Percentiles rank a stretch among this genome's conserved stretches.
phyloP scores from a whole-genome alignment of 345 rosid species.

The Linum usitatissimum region DNA sequence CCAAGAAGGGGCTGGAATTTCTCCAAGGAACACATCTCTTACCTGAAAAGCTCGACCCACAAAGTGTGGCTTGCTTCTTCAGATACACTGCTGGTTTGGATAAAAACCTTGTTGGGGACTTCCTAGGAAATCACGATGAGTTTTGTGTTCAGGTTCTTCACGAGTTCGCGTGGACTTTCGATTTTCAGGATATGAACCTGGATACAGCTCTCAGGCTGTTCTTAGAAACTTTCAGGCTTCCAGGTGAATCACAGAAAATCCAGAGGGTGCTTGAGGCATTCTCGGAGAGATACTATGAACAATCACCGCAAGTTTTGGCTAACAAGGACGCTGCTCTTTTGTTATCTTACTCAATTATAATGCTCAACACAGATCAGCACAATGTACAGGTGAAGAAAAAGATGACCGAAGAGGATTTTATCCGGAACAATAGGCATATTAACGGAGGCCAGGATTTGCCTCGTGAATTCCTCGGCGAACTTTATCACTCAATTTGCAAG shows the following conservation, averaged over 20 bases:
- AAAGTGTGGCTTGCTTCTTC: constrained; percentile 98
- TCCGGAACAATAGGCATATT: constrained; percentile 83
- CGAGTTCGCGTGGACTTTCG: constrained; percentile 98
- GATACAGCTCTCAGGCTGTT: constrained; percentile 91
- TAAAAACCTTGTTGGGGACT: constrained; percentile 98
- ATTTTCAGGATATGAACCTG: constrained; percentile 90
- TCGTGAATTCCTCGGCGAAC: constrained; percentile 73
- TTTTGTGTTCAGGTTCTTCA: constrained; percentile 98
- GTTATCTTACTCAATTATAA: constrained; percentile 83
- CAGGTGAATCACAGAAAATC: constrained; percentile 97
- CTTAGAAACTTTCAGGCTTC: constrained; percentile 89
- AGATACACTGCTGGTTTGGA: constrained; percentile 94
- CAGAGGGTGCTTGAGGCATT: constrained; percentile 98
- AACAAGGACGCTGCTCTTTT: constrained; percentile 96
- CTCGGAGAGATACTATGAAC: constrained; percentile 95
- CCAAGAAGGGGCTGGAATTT: constrained; percentile 94
- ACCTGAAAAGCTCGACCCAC: constrained; percentile 98
- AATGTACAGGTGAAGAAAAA: constrained; percentile 95
- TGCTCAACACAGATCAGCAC: constrained; percentile 98
- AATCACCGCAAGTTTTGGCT: constrained; percentile 76
- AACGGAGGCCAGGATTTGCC: constrained; percentile 91
- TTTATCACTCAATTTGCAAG: constrained; percentile 81
- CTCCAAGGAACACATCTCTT: constrained; percentile 98
- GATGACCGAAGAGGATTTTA: constrained; percentile 98
- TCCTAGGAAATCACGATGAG: constrained; percentile 95